Evolutionary conservation across 768 basidiomycete species (phyloP), one percentile per base, ranked within the genome.

Genomic region (Exidia glandulosa): DNA sequence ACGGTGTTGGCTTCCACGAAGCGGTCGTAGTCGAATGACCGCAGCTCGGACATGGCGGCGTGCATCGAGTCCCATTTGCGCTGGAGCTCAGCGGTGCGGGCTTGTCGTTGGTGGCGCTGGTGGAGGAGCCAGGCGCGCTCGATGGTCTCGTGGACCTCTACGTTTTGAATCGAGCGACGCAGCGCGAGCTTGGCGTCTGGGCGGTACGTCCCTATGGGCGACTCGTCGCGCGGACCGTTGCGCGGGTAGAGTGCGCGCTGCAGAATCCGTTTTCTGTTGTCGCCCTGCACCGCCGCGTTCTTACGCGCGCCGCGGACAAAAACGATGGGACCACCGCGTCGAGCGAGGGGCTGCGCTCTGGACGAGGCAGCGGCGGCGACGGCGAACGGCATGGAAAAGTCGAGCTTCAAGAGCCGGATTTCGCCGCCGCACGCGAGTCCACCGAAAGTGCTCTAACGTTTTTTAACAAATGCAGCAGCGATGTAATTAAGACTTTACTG

Each of bases 71-170:
- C 79, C 67, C 86, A 93, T 72, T 94, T 94, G 72, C 85, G 79
- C 60, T 76, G 74, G 62, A 90, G 69, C 67, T 91, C 88, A 34
- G 77, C 82, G 31, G 85, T 80, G 50, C 88, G 79, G 62, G 78
- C 75, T 67, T 87, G 82, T 45, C 94, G 82, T 37, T 85, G 61
- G 67, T 89, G 85, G 32, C 94, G 81, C 64, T 82, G 79, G 73
- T 91, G 84, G 12, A 97, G 79, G 57, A 85, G 75, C 88, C 89
- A 97, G 3, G 94, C 94, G 32, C 94, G 83, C 64, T 91, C 87
- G 58, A 96, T 93, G 2, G 92, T 96, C 63, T 92, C 82, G 74
- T 96, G 91, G 0, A 90, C 92, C 70, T 95, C 92, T 3, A 79
- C 81, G 2, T 90, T 90, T 13, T 91, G 90, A 57, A 96, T 87